Conservation (phyloP, 2,329 filamentous ascomycete genomes). For the Exophiala mesophila region DNA sequence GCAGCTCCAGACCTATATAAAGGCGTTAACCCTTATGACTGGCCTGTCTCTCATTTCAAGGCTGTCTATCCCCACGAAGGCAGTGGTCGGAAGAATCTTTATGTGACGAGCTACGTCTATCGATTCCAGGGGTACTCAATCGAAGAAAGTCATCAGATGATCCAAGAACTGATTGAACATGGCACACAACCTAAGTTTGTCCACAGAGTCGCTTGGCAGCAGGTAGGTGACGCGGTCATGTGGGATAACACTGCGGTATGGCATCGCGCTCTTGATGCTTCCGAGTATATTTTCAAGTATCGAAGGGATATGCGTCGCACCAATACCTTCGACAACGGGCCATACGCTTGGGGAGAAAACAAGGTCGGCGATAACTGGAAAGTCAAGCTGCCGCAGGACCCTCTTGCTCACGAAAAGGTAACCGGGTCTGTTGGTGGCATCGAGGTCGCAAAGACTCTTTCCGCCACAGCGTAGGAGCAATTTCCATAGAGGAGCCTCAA, state of each 20-base stretch:
- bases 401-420: conserved; percentile 2
- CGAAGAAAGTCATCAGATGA: conserved; percentile 1
- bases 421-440: not conserved
- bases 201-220: conserved; percentile 1
- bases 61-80: conserved; percentile 6
- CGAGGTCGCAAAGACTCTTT: not conserved
- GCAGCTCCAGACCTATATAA: conserved; percentile 7
- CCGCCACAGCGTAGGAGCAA: too few species aligned
- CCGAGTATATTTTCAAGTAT: conserved; percentile 3
- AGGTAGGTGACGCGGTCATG: conserved; percentile 1
- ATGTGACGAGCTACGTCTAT: conserved; percentile 5
- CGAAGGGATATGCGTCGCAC: conserved; percentile 6
- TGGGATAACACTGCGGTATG: conserved; percentile 10
- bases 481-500: too few species aligned
- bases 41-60: conserved; percentile 3
- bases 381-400: conserved; percentile 2
- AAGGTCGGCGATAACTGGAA: conserved; percentile 3
- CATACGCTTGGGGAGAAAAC: conserved; percentile 4
- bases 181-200: conserved; percentile 3
- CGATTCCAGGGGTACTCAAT: conserved; percentile 4
- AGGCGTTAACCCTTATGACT: conserved; percentile 1
- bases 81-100: conserved; percentile 6
- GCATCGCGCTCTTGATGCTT: conserved; percentile 4
- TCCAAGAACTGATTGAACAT: conserved; percentile 3
- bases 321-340: conserved; percentile 3